Evolutionary conservation across 257 asterid genomes (phyloP).

Genomic region (Ilex aquifolium): DNA sequence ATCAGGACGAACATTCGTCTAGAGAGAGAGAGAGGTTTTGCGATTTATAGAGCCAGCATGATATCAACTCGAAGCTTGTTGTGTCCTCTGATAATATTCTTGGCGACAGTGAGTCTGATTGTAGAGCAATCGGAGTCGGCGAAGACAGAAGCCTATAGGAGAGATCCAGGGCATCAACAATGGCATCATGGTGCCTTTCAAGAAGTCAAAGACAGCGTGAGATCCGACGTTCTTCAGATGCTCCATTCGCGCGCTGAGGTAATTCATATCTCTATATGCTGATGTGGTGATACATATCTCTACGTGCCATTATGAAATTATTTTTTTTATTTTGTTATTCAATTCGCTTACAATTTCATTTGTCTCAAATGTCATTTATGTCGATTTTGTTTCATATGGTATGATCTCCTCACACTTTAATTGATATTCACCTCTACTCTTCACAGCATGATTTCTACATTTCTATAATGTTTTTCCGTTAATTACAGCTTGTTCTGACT

Average conservation of each 20-base stretch:
- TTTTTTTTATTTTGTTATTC: not conserved
- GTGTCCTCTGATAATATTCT: not conserved
- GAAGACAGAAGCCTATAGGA: constrained; percentile 57
- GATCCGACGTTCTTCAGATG: constrained; percentile 91
- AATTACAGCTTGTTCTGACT: no score
- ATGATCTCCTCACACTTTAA: not conserved
- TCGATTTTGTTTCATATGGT: not conserved
- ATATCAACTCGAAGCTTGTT: not conserved
- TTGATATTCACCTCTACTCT: not conserved
- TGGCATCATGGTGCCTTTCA: constrained; percentile 99
- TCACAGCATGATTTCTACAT: no score
- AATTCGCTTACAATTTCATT: not conserved
- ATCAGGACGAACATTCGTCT: no score
- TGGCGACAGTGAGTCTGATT: constrained; percentile 22
- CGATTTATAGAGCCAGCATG: not conserved
- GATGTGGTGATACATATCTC: no score
- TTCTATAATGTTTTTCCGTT: no score
- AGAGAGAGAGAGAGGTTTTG: not conserved
- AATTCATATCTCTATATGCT: not conserved
- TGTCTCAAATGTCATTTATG: not conserved
- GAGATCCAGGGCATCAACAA: constrained; percentile 95
- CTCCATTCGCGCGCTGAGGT: constrained; percentile 98
- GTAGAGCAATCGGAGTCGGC: constrained; percentile 40
- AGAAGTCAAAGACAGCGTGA: constrained; percentile 80
- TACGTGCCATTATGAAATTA: not conserved